These are phyloP conservation scores for Ilyonectria destructans DNA, from an alignment of 2,329 filamentous ascomycete species.

Conservation along the genomic window DNA sequence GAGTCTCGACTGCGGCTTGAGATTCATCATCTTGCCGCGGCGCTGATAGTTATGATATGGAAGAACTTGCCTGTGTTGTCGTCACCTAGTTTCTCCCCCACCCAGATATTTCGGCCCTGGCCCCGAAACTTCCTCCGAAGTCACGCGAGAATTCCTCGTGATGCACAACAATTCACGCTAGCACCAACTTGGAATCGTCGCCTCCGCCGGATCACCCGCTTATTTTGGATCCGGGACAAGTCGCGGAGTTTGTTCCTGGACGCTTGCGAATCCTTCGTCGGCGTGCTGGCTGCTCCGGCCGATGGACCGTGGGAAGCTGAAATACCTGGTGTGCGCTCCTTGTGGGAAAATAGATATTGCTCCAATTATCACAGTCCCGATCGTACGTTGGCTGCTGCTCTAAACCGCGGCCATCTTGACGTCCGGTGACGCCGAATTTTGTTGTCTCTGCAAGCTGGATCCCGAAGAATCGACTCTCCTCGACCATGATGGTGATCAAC, in stretches of 20 bases:
- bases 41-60: constrained; percentile 9
- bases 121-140: constrained; percentile 16
- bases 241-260: neutral
- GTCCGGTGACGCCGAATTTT: neutral
- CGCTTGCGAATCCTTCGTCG: neutral
- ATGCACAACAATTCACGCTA: neutral
- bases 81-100: neutral
- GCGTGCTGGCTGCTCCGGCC: neutral
- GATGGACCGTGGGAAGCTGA: neutral
- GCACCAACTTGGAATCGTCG: neutral
- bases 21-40: neutral
- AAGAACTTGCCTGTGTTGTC: neutral
- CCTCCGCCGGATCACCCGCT: neutral
- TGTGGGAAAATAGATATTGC: neutral
- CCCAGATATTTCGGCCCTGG: neutral
- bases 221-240: neutral
- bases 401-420: neutral
- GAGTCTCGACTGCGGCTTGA: neutral
- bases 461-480: neutral
- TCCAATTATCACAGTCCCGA: neutral
- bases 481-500: neutral
- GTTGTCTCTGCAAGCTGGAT: neutral
- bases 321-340: neutral
- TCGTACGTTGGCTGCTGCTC: neutral
- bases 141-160: neutral